A percentile compares a stretch with the other conserved stretches of the same genome.
Conservation (phyloP, 202 grass and related monocot genomes). For the Panicum virgatum region DNA sequence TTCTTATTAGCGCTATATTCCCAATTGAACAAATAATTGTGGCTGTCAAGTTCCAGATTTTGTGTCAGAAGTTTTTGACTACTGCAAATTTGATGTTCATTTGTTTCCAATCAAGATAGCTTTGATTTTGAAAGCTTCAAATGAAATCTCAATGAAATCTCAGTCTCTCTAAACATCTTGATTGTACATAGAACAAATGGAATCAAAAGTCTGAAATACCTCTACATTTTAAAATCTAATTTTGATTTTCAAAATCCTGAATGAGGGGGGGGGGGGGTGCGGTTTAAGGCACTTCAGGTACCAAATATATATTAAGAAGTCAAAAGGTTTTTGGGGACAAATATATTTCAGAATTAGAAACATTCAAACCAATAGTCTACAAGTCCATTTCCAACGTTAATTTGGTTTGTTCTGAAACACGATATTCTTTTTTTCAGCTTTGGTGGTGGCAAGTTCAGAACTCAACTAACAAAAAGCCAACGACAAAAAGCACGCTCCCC, state of each 20-base stretch:
- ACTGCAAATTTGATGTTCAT: neutral
- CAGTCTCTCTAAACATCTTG: neutral
- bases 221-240: neutral
- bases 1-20: neutral
- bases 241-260: neutral
- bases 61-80: neutral
- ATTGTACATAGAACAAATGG: neutral
- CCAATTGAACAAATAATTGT: neutral
- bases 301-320: neutral
- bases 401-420: neutral
- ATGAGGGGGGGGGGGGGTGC: neutral
- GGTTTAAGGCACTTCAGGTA: neutral
- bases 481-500: neutral
- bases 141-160: neutral
- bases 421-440: neutral
- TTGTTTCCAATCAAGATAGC: neutral
- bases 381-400: neutral
- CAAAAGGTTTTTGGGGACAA: neutral
- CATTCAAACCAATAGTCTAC: neutral
- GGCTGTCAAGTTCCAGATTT: neutral
- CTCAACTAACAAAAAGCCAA: conserved; percentile 3
- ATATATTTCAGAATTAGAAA: neutral
- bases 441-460: conserved; percentile 1
- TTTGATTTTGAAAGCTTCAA: neutral
- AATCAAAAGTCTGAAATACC: neutral